phyloP scores from a whole-genome alignment of 768 basidiomycete genomes.

The Boletus pseudo-olivaceus region DNA sequence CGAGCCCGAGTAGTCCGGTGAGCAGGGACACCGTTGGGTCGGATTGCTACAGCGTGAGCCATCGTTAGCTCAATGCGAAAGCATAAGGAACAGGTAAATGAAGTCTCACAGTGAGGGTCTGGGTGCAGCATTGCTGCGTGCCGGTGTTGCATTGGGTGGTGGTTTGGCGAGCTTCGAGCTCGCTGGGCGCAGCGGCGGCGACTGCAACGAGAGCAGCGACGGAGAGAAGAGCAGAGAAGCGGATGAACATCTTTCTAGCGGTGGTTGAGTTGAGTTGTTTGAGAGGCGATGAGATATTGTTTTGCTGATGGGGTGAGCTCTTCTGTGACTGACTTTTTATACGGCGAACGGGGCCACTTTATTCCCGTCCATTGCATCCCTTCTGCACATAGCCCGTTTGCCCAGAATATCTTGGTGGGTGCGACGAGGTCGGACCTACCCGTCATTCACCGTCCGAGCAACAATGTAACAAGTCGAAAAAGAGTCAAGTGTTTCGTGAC shows the following conservation, averaged over 20 bases:
- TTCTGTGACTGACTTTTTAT: slow-evolving; percentile 6
- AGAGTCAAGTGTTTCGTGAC: not conserved
- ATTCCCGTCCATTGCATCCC: too few species aligned
- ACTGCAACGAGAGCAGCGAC: slow-evolving; percentile 7
- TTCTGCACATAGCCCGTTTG: not conserved
- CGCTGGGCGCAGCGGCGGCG: slow-evolving; percentile 6
- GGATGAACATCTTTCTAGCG: slow-evolving; percentile 7
- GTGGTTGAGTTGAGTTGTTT: not conserved
- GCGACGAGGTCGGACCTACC: not conserved
- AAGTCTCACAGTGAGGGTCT: not conserved
- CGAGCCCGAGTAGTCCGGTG: not conserved
- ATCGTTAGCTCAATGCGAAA: not conserved
- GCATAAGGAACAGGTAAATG: too few species aligned
- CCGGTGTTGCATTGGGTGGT: slow-evolving; percentile 13
- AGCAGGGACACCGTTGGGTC: not conserved
- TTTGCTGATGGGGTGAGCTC: not conserved
- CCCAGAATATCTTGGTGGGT: not conserved
- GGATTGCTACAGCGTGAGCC: not conserved
- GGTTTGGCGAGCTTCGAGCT: not conserved
- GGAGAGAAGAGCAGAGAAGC: slow-evolving; percentile 2
- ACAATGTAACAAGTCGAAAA: not conserved
- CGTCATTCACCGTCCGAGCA: not conserved
- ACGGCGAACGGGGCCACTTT: not conserved
- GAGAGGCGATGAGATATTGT: too few species aligned
- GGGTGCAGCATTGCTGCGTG: slow-evolving; percentile 8